Evolutionary conservation across 306 rosid species (phyloP), one percentile per base, ranked within the genome.

Genomic region (Rosa multiflora): DNA sequence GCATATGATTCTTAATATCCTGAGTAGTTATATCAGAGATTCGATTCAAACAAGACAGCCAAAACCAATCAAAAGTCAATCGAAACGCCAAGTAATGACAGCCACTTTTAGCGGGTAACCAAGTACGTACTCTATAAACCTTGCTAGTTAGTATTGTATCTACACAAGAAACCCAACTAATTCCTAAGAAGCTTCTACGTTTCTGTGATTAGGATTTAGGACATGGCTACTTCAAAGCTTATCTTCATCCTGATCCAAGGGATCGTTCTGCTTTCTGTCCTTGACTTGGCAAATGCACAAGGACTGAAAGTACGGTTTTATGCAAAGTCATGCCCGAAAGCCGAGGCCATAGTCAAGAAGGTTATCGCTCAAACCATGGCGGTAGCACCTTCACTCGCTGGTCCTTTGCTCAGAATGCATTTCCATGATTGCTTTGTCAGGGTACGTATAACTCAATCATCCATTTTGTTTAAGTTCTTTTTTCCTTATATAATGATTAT

Each of bases 341-440:
- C 72, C 0, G 86, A 86, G 82, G 78, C 35, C 53, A 78, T 81
- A 2, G 83, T 86, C 1, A 56, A 67, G 59, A 48, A 78, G 49
- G 72, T 85, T 8, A 69, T 70, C 1, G 26, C 13, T 20, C 23
- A 67, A 39, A 81, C 81, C 11, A 6, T 86, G 26, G 18, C 75
- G 12, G 53, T 18, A 48, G 76, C 79, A 17, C 89, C 79, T 21
- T 6, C 86, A 21, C 78, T 86, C n/a, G 74, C 80, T 1, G 87
- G 76, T 49, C 74, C 89, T 72, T 76, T 86, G 47, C 37, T 81
- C 56, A 84, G 90, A 21, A 26, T 87, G 84, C 90, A 87, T 42
- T 87, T 85, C 56, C 90, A 84, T 35, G 90, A 87, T 56, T 84
- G 86, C 73, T 87, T 87, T 29, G 87, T 83, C 18, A 76, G 79